Conservation (phyloP, 148 eudicot genomes). For the Amaranthus palmeri region DNA sequence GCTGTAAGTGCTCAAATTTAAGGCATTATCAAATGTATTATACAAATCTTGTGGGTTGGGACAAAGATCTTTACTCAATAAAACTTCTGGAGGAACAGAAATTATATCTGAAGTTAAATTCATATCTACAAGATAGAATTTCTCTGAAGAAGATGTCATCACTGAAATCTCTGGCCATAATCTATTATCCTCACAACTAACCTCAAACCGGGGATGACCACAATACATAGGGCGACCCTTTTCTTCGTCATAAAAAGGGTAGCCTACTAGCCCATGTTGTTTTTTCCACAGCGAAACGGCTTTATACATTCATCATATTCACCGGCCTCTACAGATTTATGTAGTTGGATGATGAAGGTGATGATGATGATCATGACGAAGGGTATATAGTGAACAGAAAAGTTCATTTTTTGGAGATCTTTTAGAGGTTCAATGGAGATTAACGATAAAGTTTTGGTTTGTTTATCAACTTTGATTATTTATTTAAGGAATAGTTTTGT, state of each 20-base stretch:
- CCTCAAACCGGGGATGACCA: slow-evolving; percentile 44
- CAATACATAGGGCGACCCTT: slow-evolving; percentile 43
- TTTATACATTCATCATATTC: slow-evolving; percentile 33
- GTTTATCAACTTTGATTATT: too few relatives aligned
- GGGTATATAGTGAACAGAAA: not conserved
- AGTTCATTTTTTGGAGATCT: slow-evolving; percentile 18
- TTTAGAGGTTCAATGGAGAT: not conserved
- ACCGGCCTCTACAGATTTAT: not conserved
- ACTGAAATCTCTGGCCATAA: slow-evolving; percentile 6
- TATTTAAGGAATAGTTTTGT: not conserved
- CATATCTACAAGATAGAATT: slow-evolving; percentile 27
- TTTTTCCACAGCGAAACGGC: slow-evolving; percentile 27
- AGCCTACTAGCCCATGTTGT: slow-evolving; percentile 29
- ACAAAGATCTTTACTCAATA: too few relatives aligned
- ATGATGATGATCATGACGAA: slow-evolving; percentile 1
- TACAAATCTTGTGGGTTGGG: too few relatives aligned
- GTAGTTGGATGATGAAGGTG: slow-evolving; percentile 5
- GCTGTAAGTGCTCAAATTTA: too few relatives aligned
- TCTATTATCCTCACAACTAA: slow-evolving; percentile 26
- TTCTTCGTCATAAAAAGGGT: slow-evolving; percentile 49
- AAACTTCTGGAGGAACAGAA: too few relatives aligned
- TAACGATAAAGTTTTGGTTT: too few relatives aligned
- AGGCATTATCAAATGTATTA: too few relatives aligned
- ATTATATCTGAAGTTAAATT: slow-evolving; percentile 5
- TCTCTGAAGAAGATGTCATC: not conserved